These are phyloP conservation scores for Glonium stellatum DNA, from an alignment of 495 filamentous ascomycete genomes.

Conservation along the genomic window DNA sequence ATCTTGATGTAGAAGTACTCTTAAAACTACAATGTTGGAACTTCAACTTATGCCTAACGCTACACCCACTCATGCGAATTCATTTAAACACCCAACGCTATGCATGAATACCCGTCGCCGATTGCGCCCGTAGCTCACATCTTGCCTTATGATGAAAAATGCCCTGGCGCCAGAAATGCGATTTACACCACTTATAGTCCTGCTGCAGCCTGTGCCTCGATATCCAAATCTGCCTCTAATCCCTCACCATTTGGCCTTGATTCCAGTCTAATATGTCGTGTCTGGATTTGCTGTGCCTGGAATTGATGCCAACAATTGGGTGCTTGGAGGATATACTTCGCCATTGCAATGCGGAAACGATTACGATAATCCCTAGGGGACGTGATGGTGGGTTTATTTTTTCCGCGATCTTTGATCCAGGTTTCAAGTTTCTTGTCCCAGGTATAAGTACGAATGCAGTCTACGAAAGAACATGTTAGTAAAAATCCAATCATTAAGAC, in stretches of 20 bases:
- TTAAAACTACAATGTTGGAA: no score
- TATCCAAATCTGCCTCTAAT: background rate
- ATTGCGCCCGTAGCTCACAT: no score
- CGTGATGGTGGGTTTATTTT: conserved; percentile 90
- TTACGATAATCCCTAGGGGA: conserved; percentile 97
- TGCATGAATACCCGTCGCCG: no score
- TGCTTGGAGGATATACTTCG: conserved; percentile 72
- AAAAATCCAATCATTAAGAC: background rate
- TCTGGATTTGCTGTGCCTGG: conserved; percentile 45
- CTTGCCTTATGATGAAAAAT: no score
- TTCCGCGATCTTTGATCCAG: conserved; percentile 95
- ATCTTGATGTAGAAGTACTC: no score
- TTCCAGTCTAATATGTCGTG: conserved; percentile 10
- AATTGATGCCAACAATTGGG: conserved; percentile 75
- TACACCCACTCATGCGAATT: no score
- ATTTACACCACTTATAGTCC: no score
- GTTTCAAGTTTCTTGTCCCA: conserved; percentile 99
- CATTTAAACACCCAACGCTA: no score
- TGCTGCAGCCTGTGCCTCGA: background rate
- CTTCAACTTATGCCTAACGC: no score
- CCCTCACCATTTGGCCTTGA: background rate
- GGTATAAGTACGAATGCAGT: conserved; percentile 96
- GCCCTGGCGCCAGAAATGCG: no score
- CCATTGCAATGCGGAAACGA: conserved; percentile 94
- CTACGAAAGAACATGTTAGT: conserved; percentile 33